Conservation (phyloP, 2,329 filamentous ascomycete genomes). For the Sporothrix sp. region DNA sequence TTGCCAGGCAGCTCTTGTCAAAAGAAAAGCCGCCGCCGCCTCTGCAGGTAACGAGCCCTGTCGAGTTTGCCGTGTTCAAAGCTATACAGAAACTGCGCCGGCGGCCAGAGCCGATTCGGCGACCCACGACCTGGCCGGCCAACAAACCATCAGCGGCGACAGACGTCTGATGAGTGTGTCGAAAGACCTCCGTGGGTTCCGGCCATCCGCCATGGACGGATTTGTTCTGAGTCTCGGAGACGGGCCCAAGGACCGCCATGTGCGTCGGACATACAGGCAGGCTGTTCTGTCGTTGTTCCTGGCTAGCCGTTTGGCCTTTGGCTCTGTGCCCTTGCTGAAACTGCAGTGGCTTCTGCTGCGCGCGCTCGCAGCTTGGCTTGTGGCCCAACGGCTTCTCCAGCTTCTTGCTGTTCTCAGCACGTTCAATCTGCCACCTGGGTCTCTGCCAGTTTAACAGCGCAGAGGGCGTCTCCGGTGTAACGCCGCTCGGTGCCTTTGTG, state of each 20-base stretch:
- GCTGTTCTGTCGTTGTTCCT: slow-evolving; percentile 34
- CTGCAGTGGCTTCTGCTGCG: slow-evolving; percentile 27
- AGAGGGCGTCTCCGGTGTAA: too few relatives aligned
- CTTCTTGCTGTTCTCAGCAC: too few relatives aligned
- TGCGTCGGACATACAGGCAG: slow-evolving; percentile 26
- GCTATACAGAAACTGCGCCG: slow-evolving; percentile 35
- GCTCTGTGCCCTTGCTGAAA: slow-evolving; percentile 27
- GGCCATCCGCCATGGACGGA: slow-evolving; percentile 42
- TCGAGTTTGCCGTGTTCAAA: slow-evolving; percentile 34
- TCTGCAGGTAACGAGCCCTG: slow-evolving; percentile 26
- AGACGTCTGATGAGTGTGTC: slow-evolving; percentile 20
- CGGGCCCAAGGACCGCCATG: neutral
- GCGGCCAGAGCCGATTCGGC: slow-evolving; percentile 32
- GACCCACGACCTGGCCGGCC: slow-evolving; percentile 26
- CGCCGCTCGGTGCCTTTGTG: too few relatives aligned
- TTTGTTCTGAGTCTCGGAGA: slow-evolving; percentile 32
- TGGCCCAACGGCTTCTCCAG: slow-evolving; percentile 12
- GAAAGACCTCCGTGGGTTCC: slow-evolving; percentile 37
- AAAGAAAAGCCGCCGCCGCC: slow-evolving; percentile 24
- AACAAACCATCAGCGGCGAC: neutral
- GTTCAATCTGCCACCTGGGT: too few relatives aligned
- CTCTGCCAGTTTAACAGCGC: too few relatives aligned
- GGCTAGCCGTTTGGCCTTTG: slow-evolving; percentile 32
- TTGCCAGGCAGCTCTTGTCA: slow-evolving; percentile 37
- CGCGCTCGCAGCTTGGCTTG: slow-evolving; percentile 26